A percentile compares a stretch with the other conserved stretches of the same genome.
These are phyloP conservation scores for Chrysoporthe puriensis DNA, from an alignment of 2,329 filamentous ascomycete genomes.

Conservation along the genomic window DNA sequence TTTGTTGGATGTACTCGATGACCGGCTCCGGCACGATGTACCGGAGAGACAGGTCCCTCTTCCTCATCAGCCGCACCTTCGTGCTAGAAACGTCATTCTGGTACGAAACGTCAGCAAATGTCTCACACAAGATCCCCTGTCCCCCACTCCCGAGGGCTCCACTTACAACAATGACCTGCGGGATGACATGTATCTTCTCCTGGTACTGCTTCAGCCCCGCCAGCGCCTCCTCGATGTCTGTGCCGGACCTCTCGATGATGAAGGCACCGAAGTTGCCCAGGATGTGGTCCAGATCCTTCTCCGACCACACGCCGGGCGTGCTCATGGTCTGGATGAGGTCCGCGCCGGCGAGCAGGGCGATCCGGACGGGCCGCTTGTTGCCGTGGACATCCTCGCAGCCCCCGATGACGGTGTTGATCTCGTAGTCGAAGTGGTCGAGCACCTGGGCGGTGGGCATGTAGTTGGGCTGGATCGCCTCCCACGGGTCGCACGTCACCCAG, in stretches of 20 bases:
- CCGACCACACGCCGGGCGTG: slow-evolving; percentile 77
- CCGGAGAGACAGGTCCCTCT: slow-evolving; percentile 80
- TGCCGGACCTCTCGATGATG: slow-evolving; percentile 85
- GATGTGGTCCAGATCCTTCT: slow-evolving; percentile 85
- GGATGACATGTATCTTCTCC: slow-evolving; percentile 85
- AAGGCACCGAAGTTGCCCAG: slow-evolving; percentile 82
- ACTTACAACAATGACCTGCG: slow-evolving; percentile 84
- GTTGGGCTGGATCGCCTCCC: slow-evolving; percentile 82
- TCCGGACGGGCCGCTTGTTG: slow-evolving; percentile 67
- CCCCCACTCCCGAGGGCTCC: slow-evolving; percentile 42
- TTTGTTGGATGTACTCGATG: slow-evolving; percentile 72
- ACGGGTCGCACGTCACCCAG: slow-evolving; percentile 86
- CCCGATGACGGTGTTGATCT: slow-evolving; percentile 79
- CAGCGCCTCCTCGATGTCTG: slow-evolving; percentile 85
- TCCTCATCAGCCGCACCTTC: slow-evolving; percentile 45
- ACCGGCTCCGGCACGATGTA: slow-evolving; percentile 76
- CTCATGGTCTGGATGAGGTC: slow-evolving; percentile 77
- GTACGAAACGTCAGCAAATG: neutral
- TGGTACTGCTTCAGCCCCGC: slow-evolving; percentile 81
- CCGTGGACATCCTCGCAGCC: slow-evolving; percentile 74
- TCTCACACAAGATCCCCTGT: neutral
- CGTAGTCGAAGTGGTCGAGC: slow-evolving; percentile 82
- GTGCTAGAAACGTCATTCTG: slow-evolving; percentile 68
- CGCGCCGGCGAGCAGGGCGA: slow-evolving; percentile 78
- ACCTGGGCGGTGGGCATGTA: slow-evolving; percentile 90